phyloP scores from a whole-genome alignment of 2,329 filamentous ascomycete genomes.

The Fusarium sp. region DNA sequence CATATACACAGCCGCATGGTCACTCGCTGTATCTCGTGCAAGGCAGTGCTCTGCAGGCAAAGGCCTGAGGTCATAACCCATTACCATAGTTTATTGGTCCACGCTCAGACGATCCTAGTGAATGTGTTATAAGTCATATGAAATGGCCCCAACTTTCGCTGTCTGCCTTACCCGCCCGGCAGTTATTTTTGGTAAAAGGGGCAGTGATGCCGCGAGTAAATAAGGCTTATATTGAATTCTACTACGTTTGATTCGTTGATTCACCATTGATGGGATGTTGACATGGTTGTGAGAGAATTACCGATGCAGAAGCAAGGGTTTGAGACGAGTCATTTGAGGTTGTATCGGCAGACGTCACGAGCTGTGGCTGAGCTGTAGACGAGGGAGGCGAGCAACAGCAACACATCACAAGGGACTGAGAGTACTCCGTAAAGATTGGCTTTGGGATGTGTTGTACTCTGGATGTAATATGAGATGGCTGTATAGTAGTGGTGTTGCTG shows the following conservation, averaged over 20 bases:
- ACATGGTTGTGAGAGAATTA: not conserved
- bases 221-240: not conserved
- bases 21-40: not conserved
- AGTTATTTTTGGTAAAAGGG: not conserved
- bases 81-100: not conserved
- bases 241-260: not conserved
- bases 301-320: not conserved
- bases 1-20: not conserved
- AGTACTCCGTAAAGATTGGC: not conserved
- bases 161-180: not conserved
- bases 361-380: conserved; percentile 13
- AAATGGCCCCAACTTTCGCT: not conserved
- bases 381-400: conserved; percentile 1
- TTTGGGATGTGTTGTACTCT: not conserved
- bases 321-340: not conserved
- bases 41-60: not conserved
- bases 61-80: conserved; percentile 1
- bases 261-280: not conserved
- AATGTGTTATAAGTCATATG: not conserved
- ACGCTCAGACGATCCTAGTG: not conserved
- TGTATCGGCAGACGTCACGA: conserved; percentile 18
- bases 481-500: not conserved
- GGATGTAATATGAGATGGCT: not conserved
- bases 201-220: conserved; percentile 1
- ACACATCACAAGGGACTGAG: not conserved